Conservation (phyloP, 108 stramenopile species). For the Nitzschia inconspicua region DNA sequence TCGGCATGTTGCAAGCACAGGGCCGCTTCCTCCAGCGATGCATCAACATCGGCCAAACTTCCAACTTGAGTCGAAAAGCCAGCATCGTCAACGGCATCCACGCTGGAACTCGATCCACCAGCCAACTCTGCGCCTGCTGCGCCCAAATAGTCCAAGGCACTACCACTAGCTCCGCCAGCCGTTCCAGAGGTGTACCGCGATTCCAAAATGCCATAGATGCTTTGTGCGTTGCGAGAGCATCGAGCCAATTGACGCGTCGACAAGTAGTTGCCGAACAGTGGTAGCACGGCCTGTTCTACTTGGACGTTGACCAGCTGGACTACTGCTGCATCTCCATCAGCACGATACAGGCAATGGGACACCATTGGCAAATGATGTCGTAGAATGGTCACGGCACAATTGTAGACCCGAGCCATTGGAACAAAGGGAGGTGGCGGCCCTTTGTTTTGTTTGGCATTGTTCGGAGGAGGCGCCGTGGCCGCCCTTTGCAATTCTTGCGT, state of each 20-base stretch:
- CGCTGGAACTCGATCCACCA: not conserved
- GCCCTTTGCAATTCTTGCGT: constrained; percentile 23
- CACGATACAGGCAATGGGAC: constrained; percentile 65
- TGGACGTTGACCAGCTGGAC: constrained; percentile 76
- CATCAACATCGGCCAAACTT: constrained; percentile 80
- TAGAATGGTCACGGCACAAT: constrained; percentile 68
- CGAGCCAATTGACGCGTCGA: constrained; percentile 37
- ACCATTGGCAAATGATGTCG: constrained; percentile 91
- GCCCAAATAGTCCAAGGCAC: not conserved
- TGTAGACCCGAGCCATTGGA: constrained; percentile 75
- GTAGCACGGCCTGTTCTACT: constrained; percentile 62
- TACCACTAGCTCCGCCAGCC: constrained; percentile 10
- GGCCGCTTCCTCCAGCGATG: constrained; percentile 87
- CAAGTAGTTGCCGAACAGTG: constrained; percentile 54
- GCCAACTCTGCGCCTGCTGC: not conserved
- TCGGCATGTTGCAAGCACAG: constrained; percentile 88
- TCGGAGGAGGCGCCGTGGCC: constrained; percentile 21
- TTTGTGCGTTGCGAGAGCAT: constrained; percentile 50
- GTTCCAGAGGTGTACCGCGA: constrained; percentile 31
- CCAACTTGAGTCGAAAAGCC: constrained; percentile 68
- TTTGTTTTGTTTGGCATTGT: constrained; percentile 23
- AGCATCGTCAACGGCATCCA: constrained; percentile 43
- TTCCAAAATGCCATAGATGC: constrained; percentile 55
- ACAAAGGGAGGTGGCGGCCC: constrained; percentile 37
- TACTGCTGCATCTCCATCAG: constrained; percentile 82